Base-by-base conservation (phyloP, 2,329 filamentous ascomycete species). In the Fusarium sp. region DNA sequence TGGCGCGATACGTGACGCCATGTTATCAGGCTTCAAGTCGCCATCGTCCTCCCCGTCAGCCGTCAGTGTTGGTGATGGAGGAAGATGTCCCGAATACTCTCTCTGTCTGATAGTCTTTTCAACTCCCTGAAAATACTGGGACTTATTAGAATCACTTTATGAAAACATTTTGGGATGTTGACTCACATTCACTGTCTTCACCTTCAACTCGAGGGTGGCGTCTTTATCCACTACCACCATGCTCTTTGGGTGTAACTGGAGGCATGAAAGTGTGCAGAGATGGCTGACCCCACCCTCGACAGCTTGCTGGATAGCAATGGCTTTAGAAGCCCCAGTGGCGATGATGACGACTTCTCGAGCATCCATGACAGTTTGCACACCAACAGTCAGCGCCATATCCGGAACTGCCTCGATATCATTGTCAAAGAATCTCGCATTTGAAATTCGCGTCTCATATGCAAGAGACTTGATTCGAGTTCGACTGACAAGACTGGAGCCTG, bases 311-410 rank as follows among this genome's bases (percentile, higher is more conserved):
- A 65, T 44, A 0, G 62, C 60, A 7, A 58, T 23, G 0, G 62
- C 62, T 6, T 65, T 65, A 0, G 60, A 65, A 0, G 62, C 60
- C 1, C 62, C 62, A 0, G 42, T 37, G 0, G 62, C 60, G 9
- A 65, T 65, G 4, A 65, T 57, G 4, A 65, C 49, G 2, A 65
- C 62, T 13, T 65, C 62, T n/a, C 62, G 62, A n/a, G 62, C 62
- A 6, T 65, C 62, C 62, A 65, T 65, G 1, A 65, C 62, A 10
- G 60, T 64, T 11, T 65, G 62, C 0, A 65, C 62, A 1, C 62
- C 62, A 23, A 64, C 62, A 0, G 62, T 64, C 20, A 64, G 37
- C 2, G 62, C 62, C 62, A 64, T 65, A 5, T 64, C 42, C 5
- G 62, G 62, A 0, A 65, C 62, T 1, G 42, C 49, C 0, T 64